Base-by-base conservation (phyloP, 768 basidiomycete species). In the Basidioascus undulatus region DNA sequence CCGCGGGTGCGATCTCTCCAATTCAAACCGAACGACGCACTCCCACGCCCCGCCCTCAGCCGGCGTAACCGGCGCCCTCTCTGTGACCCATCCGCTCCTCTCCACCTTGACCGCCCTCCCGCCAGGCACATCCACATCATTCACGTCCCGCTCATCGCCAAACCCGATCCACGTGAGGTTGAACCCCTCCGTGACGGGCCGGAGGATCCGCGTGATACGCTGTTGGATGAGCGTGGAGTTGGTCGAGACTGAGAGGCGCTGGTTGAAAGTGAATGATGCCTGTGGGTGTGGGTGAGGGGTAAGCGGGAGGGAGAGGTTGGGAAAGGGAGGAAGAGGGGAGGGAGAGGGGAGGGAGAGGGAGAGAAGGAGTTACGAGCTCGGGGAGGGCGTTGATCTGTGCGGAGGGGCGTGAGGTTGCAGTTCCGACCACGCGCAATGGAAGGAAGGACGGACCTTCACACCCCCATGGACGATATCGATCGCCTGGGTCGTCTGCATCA, bases 401-500 rank as follows among this genome's bases (percentile, higher is more conserved):
- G 30, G 10, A n/a, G 10, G 30, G n/a, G 30, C 30, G 30, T n/a
- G 10, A n/a, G 10, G 10, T 10, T 31, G n/a, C 30, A n/a, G 10
- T 6, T 18, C 8, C 12, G 2, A 21, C 12, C 13, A 5, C 5
- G 7, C 7, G 2, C 10, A 10, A 10, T 15, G 21, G 1, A 9
- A 3, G 19, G 15, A n/a, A 5, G 31, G 13, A 12, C 6, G 9
- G 21, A 47, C 35, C 35, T 49, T 49, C 19, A 47, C 44, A 0
- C 48, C 48, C 0, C 45, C 47, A 20, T 51, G 38, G 39, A 68
- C 56, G 28, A 84, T 52, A 50, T 81, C 78, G 33, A 75, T 66
- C 1, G 81, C 81, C 55, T 80, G 76, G 1, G 80, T 81, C 4
- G 76, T 81, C 26, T 70, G 64, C 4, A 71, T 61, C 8, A 72